Evolutionary conservation across 2,329 filamentous ascomycete species (phyloP).

Genomic region (Monilinia fructicola): DNA sequence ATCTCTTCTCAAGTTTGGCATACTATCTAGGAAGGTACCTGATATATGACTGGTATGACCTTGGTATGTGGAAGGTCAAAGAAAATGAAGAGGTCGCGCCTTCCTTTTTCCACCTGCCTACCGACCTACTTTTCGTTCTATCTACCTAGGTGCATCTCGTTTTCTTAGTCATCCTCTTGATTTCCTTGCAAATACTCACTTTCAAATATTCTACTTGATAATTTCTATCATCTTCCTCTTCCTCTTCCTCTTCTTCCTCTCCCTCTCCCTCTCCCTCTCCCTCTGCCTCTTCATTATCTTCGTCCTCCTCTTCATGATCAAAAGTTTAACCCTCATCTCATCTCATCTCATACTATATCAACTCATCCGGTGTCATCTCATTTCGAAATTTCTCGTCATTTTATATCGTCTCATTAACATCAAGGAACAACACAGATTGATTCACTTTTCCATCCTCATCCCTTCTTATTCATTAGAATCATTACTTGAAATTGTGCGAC

Average conservation of each 20-base stretch:
- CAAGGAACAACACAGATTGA: not conserved
- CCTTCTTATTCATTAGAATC: not conserved
- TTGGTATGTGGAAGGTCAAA: not conserved
- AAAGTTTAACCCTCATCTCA: not conserved
- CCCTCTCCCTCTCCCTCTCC: not conserved
- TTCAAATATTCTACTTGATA: not conserved
- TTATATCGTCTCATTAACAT: not conserved
- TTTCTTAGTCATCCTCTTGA: constrained; percentile 6
- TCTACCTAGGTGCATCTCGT: not conserved
- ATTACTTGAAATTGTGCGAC: not conserved
- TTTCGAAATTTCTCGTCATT: not conserved
- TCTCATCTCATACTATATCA: not conserved
- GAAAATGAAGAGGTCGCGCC: not conserved
- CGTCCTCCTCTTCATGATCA: not conserved
- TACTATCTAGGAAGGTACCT: too few relatives aligned
- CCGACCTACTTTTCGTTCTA: too few relatives aligned
- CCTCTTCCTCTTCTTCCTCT: not conserved
- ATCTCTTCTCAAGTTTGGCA: too few relatives aligned
- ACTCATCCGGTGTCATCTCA: not conserved
- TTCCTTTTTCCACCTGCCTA: not conserved
- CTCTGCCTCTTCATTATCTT: not conserved
- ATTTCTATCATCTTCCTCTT: not conserved
- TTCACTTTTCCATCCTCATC: not conserved
- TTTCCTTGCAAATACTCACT: not conserved
- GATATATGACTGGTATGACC: not conserved